phyloP scores from a whole-genome alignment of 495 filamentous ascomycete genomes.

The Podospora pseudocomata region DNA sequence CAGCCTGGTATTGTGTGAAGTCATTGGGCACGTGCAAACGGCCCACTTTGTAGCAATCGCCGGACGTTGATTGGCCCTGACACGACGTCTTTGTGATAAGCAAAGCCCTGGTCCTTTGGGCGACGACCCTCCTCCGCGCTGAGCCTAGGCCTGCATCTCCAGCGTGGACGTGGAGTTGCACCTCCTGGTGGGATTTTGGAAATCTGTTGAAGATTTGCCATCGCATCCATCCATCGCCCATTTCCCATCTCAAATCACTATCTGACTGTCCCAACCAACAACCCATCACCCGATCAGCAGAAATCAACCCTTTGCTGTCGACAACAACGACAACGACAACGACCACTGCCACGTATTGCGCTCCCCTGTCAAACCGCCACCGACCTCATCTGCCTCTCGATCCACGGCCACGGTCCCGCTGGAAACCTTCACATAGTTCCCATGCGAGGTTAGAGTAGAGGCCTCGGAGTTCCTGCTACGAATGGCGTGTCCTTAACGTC shows the following conservation, averaged over 20 bases:
- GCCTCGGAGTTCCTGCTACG: background rate
- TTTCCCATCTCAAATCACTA: background rate
- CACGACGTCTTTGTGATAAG: background rate
- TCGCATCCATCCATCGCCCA: background rate
- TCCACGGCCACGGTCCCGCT: background rate
- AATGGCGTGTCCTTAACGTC: background rate
- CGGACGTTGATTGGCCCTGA: background rate
- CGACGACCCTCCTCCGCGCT: background rate
- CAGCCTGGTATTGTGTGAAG: background rate
- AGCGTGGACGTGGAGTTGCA: background rate
- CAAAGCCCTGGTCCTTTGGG: background rate
- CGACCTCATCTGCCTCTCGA: background rate
- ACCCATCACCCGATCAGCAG: no score
- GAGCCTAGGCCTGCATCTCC: background rate
- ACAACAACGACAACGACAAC: no score
- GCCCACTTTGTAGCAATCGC: background rate
- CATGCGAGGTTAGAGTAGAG: background rate
- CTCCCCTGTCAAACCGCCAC: no score
- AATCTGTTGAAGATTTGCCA: background rate
- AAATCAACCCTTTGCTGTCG: no score
- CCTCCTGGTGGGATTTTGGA: background rate
- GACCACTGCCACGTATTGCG: no score
- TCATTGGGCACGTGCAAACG: conserved; percentile 11
- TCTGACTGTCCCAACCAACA: no score
- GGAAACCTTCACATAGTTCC: background rate